phyloP scores from a whole-genome alignment of 2,329 filamentous ascomycete species.

The Achaetomium macrosporum region DNA sequence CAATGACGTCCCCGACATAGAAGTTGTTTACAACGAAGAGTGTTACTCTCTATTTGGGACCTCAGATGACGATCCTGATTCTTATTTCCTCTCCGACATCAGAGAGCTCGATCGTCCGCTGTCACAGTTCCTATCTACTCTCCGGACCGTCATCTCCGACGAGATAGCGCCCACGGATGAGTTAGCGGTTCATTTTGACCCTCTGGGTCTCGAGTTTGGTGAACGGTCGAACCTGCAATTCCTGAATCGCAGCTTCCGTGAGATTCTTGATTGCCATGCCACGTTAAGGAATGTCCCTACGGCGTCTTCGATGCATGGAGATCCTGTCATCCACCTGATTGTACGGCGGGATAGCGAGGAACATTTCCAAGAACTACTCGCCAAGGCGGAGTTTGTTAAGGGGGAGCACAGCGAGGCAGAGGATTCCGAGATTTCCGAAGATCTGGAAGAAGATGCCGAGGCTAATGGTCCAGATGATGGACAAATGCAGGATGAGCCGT shows the following conservation, averaged over 20 bases:
- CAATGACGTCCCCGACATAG: conserved; percentile 24
- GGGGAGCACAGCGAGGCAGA: conserved; percentile 10
- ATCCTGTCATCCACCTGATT: conserved; percentile 20
- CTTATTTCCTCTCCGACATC: conserved; percentile 42
- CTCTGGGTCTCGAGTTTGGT: conserved; percentile 47
- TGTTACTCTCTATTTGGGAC: conserved; percentile 31
- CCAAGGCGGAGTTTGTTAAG: conserved; percentile 14
- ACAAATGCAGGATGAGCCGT: conserved; percentile 4
- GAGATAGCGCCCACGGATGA: conserved; percentile 44
- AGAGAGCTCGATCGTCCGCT: conserved; percentile 40
- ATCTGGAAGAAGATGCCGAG: conserved; percentile 4
- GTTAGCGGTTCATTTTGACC: conserved; percentile 46
- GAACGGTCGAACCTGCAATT: conserved; percentile 30
- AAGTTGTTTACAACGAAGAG: conserved; percentile 29
- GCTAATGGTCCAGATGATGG: conserved; percentile 5
- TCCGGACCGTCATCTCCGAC: conserved; percentile 41
- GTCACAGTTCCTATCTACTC: conserved; percentile 38
- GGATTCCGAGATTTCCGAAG: conserved; percentile 12
- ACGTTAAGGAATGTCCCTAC: conserved; percentile 7
- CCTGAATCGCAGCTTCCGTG: conserved; percentile 22
- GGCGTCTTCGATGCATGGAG: conserved; percentile 5
- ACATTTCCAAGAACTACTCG: conserved; percentile 22
- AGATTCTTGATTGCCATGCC: conserved; percentile 23
- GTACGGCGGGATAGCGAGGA: conserved; percentile 23
- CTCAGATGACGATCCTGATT: conserved; percentile 33